Base-by-base conservation (phyloP, 345 rosid genomes). In the Punica granatum region DNA sequence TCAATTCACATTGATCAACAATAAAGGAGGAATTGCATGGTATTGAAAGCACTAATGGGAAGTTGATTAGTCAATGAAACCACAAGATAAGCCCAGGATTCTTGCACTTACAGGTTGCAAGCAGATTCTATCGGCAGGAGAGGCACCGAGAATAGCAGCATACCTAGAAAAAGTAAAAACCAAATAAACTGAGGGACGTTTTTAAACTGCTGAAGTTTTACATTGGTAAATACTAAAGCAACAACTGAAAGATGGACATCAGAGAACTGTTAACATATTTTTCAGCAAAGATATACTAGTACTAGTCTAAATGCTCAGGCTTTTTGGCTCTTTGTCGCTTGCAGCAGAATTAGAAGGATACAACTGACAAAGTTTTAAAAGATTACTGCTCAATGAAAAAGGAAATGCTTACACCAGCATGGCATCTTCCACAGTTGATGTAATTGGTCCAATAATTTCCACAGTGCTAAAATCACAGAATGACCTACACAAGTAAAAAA, bases 61-160 rank as follows among this genome's bases (percentile, higher is more conserved):
- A n/a, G n/a, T n/a, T n/a, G 58, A 51, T n/a, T n/a, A 37, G 42
- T 37, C 42, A 37, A 1, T 37, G 42, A 37, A 37, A 37, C 42
- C 7, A 37, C 42, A 37, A 37, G 42, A 37, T 13, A n/a, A n/a
- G n/a, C n/a, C n/a, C 65, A 31, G 13, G 16, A 54, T 65, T 4
- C 48, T 41, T 23, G 11, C 36, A 66, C 25, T 76, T 84, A 92
- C 98, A 78, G 89, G 96, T 59, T 74, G 78, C 71, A 89, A 48
- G 70, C 67, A 42, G 72, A 82, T 70, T 82, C 68, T 84, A 70
- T 78, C 80, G 21, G 64, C 67, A 54, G 88, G 81, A 46, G 87
- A 77, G 65, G 93, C 76, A 74, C 98, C 98, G 82, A 89, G 74
- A 44, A 92, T 86, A 75, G 89, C 90, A 71, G 97, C 87, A 82